Evolutionary conservation across 1,284 basidiomycete genomes (phyloP).

Genomic region (Microbotryum violaceum): DNA sequence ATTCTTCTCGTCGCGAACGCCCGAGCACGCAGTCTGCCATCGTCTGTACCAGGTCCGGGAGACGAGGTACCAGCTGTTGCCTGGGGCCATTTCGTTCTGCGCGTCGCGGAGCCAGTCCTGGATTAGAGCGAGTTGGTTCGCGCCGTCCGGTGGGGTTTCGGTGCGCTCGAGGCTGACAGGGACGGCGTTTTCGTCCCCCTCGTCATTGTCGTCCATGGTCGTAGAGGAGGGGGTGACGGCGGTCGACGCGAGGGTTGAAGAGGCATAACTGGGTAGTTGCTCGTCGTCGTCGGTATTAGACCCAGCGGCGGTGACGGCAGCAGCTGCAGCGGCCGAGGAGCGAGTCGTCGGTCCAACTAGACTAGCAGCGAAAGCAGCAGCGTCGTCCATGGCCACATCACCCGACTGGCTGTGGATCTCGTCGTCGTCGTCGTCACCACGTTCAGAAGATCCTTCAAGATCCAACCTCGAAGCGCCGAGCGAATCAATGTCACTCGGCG

Average conservation of each 20-base stretch:
- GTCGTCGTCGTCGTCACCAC: neutral
- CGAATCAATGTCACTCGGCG: constrained; percentile 20
- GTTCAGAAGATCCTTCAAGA: constrained; percentile 9
- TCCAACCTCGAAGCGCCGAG: constrained; percentile 26
- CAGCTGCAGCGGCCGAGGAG: neutral
- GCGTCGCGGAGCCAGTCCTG: constrained; percentile 44
- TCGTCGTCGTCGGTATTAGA: neutral
- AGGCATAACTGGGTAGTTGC: neutral
- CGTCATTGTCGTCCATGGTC: too few relatives aligned
- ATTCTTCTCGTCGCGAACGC: constrained; percentile 56
- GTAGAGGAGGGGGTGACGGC: too few relatives aligned
- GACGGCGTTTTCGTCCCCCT: too few relatives aligned
- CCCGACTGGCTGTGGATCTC: neutral
- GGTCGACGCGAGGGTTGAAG: neutral
- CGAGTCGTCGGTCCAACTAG: neutral
- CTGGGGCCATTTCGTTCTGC: constrained; percentile 47
- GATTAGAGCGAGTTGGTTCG: constrained; percentile 51
- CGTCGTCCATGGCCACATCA: neutral
- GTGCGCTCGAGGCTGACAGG: neutral
- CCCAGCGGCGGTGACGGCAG: constrained; percentile 2
- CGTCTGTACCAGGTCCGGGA: constrained; percentile 61
- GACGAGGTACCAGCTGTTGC: constrained; percentile 72
- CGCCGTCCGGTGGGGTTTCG: constrained; percentile 6
- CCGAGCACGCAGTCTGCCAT: constrained; percentile 63
- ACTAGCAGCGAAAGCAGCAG: neutral